These are phyloP conservation scores for Phoma sp. DNA, from an alignment of 2,329 filamentous ascomycete genomes.

Conservation along the genomic window DNA sequence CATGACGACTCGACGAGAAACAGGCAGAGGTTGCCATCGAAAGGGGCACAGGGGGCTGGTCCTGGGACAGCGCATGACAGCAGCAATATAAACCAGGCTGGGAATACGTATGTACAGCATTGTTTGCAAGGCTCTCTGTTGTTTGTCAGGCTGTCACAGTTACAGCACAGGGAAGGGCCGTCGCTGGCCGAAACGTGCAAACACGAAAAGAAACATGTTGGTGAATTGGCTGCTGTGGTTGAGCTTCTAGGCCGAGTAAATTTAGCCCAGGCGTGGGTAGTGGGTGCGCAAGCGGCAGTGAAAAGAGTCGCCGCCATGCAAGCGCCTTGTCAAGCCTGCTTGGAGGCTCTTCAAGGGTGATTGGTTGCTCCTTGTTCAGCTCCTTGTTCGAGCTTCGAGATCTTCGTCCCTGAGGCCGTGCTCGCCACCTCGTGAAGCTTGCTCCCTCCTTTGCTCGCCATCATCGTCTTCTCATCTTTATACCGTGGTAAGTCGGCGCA, in stretches of 20 bases:
- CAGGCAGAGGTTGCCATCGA: constrained; percentile 6
- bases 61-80: constrained; percentile 8
- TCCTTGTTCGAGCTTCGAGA: constrained; percentile 24
- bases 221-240: constrained; percentile 15
- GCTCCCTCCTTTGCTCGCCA: constrained; percentile 1
- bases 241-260: constrained; percentile 26
- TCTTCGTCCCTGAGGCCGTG: constrained; percentile 24
- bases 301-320: constrained; percentile 26
- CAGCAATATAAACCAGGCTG: background rate
- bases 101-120: background rate
- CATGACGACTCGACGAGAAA: constrained; percentile 16
- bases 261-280: constrained; percentile 31
- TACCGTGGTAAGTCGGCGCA: background rate
- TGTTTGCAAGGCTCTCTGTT: constrained; percentile 1
- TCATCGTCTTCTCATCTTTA: background rate
- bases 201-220: constrained; percentile 22
- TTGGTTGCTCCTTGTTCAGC: constrained; percentile 22
- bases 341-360: constrained; percentile 11
- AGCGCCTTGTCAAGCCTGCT: constrained; percentile 23
- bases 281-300: constrained; percentile 31
- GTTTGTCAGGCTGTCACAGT: constrained; percentile 7
- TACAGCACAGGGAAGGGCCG: constrained; percentile 10
- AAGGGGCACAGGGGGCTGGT: constrained; percentile 15
- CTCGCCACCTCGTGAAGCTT: constrained; percentile 14
- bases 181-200: constrained; percentile 27